phyloP scores from a whole-genome alignment of 2,329 filamentous ascomycete species.

The Stagonosporopsis vannaccii region DNA sequence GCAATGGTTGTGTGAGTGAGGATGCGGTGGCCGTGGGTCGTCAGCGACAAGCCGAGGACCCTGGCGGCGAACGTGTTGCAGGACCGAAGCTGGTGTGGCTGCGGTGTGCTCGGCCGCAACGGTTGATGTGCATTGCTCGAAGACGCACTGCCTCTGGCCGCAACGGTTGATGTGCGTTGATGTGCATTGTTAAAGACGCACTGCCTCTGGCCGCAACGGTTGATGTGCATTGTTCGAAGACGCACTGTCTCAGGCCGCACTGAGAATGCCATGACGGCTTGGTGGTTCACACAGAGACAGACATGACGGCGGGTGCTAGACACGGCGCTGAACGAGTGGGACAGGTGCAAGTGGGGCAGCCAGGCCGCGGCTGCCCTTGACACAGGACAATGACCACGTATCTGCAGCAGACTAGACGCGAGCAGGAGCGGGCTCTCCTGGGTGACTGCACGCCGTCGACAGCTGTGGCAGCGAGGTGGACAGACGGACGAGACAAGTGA shows the following conservation, averaged over 20 bases:
- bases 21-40: no score
- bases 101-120: no score
- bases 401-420: background rate
- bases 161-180: no score
- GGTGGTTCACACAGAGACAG: slow-evolving; percentile 1
- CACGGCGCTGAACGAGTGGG: slow-evolving; percentile 18
- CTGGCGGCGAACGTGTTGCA: no score
- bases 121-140: no score
- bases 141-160: no score
- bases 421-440: background rate
- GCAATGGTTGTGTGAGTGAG: no score
- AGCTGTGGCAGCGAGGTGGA: background rate
- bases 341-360: slow-evolving; percentile 13
- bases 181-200: no score
- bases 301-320: slow-evolving; percentile 11
- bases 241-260: no score
- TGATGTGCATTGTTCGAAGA: no score
- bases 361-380: slow-evolving; percentile 5
- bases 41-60: no score
- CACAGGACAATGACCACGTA: slow-evolving; percentile 7
- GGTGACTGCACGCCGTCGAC: background rate
- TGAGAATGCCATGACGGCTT: background rate
- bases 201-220: no score
- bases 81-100: background rate
- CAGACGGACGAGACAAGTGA: background rate